A percentile compares a stretch with the other conserved stretches of the same genome.
Evolutionary conservation across 164 flowering plant species (phyloP).

Genomic region (Hamamelis virginiana): DNA sequence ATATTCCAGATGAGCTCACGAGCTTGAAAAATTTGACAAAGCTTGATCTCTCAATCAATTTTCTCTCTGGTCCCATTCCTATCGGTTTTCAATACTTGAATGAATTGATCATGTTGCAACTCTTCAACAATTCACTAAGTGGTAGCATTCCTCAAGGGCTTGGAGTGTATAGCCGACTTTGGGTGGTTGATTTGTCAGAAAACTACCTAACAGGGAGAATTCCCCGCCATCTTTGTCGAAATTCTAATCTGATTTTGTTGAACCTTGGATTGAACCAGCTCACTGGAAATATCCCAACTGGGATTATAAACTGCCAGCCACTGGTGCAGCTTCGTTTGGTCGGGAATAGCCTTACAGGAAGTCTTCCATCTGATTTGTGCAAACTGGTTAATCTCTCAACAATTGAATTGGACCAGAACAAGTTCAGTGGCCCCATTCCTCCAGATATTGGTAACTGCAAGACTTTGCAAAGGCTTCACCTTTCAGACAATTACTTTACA

Average conservation of each 20-base stretch:
- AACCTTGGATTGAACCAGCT: slow-evolving; percentile 69
- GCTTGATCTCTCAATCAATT: slow-evolving; percentile 85
- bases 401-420: slow-evolving; percentile 69
- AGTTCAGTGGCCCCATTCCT: slow-evolving; percentile 77
- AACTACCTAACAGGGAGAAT: slow-evolving; percentile 71
- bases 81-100: slow-evolving; percentile 62
- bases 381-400: slow-evolving; percentile 69
- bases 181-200: slow-evolving; percentile 84
- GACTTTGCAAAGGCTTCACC: slow-evolving; percentile 72
- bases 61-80: slow-evolving; percentile 79
- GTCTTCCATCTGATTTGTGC: slow-evolving; percentile 75
- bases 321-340: slow-evolving; percentile 69
- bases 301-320: slow-evolving; percentile 58
- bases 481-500: slow-evolving; percentile 63
- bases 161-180: slow-evolving; percentile 69
- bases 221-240: slow-evolving; percentile 66
- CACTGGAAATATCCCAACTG: slow-evolving; percentile 72
- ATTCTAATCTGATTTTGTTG: slow-evolving; percentile 62
- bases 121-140: slow-evolving; percentile 64
- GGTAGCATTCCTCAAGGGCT: slow-evolving; percentile 81
- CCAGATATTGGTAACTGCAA: slow-evolving; percentile 66
- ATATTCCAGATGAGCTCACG: slow-evolving; percentile 68
- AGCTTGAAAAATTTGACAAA: slow-evolving; percentile 56
- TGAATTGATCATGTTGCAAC: slow-evolving; percentile 62
- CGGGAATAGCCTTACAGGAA: slow-evolving; percentile 68